Percentiles rank a stretch among this genome's conserved stretches.
phyloP scores from a whole-genome alignment of 305 asterid species.

The Andrographis paniculata region DNA sequence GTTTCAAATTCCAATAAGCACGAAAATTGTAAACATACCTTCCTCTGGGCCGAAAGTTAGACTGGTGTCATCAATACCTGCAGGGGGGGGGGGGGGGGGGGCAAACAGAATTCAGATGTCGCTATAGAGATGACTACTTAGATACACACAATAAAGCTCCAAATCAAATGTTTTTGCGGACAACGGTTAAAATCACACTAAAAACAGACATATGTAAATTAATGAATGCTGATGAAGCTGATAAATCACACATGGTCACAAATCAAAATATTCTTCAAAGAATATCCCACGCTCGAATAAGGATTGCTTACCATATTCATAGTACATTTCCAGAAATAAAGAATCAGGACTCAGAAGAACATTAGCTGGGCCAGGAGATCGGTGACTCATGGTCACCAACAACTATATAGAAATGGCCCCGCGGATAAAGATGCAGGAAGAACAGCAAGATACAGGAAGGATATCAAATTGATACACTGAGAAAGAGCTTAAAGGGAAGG shows the following conservation, averaged over 20 bases:
- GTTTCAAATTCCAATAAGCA: neutral
- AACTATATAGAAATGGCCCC: neutral
- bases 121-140: too few relatives aligned
- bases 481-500: too few relatives aligned
- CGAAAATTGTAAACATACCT: slow-evolving; percentile 30
- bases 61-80: slow-evolving; percentile 62
- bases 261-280: neutral
- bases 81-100: too few relatives aligned
- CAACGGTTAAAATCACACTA: neutral
- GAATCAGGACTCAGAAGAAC: neutral
- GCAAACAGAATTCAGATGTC: slow-evolving; percentile 13
- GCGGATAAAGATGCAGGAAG: neutral
- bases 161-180: neutral
- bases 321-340: neutral
- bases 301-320: too few relatives aligned
- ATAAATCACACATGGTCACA: too few relatives aligned
- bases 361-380: neutral
- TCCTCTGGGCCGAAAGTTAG: slow-evolving; percentile 60
- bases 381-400: neutral
- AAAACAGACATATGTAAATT: too few relatives aligned
- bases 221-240: too few relatives aligned
- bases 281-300: too few relatives aligned
- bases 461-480: too few relatives aligned
- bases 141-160: neutral
- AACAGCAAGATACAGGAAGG: neutral